phyloP scores from a whole-genome alignment of 371 early-diverging fungal genomes.

The Mortierella sp. region DNA sequence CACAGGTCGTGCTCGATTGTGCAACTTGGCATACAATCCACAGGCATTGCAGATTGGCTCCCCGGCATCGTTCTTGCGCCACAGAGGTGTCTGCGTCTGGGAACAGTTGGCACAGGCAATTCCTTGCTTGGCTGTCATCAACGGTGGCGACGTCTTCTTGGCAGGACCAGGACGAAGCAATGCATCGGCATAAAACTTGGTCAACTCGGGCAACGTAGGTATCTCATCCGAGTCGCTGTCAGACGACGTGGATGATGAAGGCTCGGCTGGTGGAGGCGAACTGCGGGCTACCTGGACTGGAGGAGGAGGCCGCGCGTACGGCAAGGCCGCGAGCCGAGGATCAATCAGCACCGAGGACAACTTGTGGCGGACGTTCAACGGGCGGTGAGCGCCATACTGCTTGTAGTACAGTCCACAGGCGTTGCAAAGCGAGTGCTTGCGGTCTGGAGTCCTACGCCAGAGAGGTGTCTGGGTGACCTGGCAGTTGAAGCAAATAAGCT shows the following conservation, averaged over 20 bases:
- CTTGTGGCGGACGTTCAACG: slow-evolving; percentile 70
- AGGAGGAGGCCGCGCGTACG: slow-evolving; percentile 31
- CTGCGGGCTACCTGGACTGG: slow-evolving; percentile 6
- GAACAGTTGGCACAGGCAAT: slow-evolving; percentile 78
- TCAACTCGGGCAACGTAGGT: slow-evolving; percentile 34
- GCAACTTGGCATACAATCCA: slow-evolving; percentile 84
- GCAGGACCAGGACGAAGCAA: slow-evolving; percentile 26
- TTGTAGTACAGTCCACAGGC: slow-evolving; percentile 88
- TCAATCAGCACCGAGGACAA: slow-evolving; percentile 44
- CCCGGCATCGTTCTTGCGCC: slow-evolving; percentile 84
- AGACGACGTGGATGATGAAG: slow-evolving; percentile 38
- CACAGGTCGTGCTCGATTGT: slow-evolving; percentile 69
- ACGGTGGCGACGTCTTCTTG: slow-evolving; percentile 35
- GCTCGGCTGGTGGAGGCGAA: slow-evolving; percentile 2
- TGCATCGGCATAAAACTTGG: slow-evolving; percentile 50
- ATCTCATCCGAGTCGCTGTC: slow-evolving; percentile 34
- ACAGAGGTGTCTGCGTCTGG: slow-evolving; percentile 87
- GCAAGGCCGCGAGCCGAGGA: slow-evolving; percentile 35
- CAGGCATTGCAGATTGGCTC: slow-evolving; percentile 89
- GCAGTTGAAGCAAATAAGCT: slow-evolving; percentile 84
- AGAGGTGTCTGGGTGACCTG: slow-evolving; percentile 82
- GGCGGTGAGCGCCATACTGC: slow-evolving; percentile 78
- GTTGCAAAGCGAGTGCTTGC: slow-evolving; percentile 83
- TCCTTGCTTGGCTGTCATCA: slow-evolving; percentile 53
- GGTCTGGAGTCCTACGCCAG: slow-evolving; percentile 84